Evolutionary conservation across 2,329 filamentous ascomycete genomes (phyloP).

Genomic region (Orbilia javanica): DNA sequence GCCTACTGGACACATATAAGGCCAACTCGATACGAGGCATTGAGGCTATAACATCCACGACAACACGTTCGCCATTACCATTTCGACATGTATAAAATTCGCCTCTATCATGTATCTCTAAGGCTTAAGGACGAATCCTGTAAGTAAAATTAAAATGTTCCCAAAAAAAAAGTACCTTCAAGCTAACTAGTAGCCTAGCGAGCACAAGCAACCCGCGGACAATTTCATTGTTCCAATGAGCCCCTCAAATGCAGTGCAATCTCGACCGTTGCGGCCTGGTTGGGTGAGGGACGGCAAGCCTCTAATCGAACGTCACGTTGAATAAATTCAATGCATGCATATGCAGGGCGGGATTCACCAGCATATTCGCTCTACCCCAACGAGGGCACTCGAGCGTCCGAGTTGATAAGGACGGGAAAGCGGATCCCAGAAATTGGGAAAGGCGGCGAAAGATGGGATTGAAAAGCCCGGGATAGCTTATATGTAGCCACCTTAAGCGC

Average conservation of each 20-base stretch:
- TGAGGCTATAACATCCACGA: neutral
- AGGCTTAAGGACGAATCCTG: neutral
- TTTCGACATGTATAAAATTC: neutral
- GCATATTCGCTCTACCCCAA: constrained; percentile 44
- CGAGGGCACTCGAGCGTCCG: constrained; percentile 15
- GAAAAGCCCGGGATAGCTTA: constrained; percentile 27
- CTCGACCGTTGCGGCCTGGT: constrained; percentile 17
- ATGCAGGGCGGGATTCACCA: constrained; percentile 45
- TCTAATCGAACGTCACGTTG: constrained; percentile 41
- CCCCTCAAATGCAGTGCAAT: neutral
- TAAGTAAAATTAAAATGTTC: neutral
- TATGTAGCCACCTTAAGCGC: constrained; percentile 55
- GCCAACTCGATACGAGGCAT: neutral
- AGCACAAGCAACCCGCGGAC: constrained; percentile 11
- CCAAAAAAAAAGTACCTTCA: neutral
- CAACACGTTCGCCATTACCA: neutral
- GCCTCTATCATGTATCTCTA: neutral
- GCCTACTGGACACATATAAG: neutral
- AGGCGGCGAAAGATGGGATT: constrained; percentile 48
- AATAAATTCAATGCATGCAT: constrained; percentile 49
- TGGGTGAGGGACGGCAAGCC: constrained; percentile 19
- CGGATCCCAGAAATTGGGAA: constrained; percentile 25
- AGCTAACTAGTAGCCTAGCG: neutral
- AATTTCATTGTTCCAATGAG: constrained; percentile 12
- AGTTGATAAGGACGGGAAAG: constrained; percentile 32